phyloP scores from a whole-genome alignment of 1,139 yeast species.

The Diutina catenulata region DNA sequence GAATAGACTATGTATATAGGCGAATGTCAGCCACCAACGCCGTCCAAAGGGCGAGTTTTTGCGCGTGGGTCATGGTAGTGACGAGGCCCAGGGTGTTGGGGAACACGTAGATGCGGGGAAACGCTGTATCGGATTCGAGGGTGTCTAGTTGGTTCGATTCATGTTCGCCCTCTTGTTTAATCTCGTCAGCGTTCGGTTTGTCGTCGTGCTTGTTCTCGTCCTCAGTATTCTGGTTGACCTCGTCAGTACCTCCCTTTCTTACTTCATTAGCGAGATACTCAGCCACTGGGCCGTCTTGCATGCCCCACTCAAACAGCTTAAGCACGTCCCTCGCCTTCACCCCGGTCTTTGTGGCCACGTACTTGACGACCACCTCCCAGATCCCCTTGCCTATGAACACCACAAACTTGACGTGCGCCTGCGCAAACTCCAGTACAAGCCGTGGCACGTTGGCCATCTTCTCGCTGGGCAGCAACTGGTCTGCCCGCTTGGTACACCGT shows the following conservation, averaged over 20 bases:
- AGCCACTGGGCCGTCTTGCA: conserved; percentile 17
- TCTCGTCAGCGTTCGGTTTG: no score
- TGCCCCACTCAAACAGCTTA: conserved; percentile 39
- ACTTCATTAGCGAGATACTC: conserved; percentile 9
- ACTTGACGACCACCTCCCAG: conserved; percentile 48
- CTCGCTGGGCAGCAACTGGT: conserved; percentile 40
- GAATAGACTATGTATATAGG: conserved; percentile 7
- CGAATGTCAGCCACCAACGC: conserved; percentile 16
- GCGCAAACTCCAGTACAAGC: conserved; percentile 33
- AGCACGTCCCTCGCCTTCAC: conserved; percentile 11
- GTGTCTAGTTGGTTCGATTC: no score
- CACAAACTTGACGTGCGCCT: conserved; percentile 27
- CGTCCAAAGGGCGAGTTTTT: conserved; percentile 41
- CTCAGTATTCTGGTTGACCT: no score
- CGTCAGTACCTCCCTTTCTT: no score
- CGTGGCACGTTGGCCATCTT: conserved; percentile 45
- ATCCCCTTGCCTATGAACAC: conserved; percentile 69
- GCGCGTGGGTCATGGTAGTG: conserved; percentile 31
- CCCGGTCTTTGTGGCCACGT: conserved; percentile 13
- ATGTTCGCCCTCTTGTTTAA: no score
- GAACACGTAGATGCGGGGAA: conserved; percentile 36
- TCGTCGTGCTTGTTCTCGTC: no score
- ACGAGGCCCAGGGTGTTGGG: conserved; percentile 78
- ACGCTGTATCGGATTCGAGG: no score
- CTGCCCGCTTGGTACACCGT: conserved; percentile 52